Percentiles rank a stretch among this genome's conserved stretches.
phyloP scores from a whole-genome alignment of 768 basidiomycete genomes.

The Lentinula boryana region DNA sequence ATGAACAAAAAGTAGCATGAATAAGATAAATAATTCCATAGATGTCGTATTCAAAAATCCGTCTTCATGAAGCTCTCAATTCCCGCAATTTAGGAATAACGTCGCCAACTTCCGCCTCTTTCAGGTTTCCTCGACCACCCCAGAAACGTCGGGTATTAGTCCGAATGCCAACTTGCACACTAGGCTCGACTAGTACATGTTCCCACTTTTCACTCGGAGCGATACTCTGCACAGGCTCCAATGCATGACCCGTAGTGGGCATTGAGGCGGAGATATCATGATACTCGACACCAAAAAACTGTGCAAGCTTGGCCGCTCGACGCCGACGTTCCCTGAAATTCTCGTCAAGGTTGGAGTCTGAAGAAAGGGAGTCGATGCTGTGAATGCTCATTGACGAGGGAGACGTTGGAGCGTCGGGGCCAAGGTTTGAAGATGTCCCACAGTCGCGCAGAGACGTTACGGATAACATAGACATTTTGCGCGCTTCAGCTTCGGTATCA shows the following conservation, averaged over 20 bases:
- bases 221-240: too few relatives aligned
- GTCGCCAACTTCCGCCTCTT: conserved; percentile 32
- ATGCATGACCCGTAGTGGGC: neutral
- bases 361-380: neutral
- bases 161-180: conserved; percentile 31
- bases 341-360: conserved; percentile 1
- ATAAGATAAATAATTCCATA: neutral
- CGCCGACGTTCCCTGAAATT: conserved; percentile 28
- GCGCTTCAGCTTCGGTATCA: neutral
- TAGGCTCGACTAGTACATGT: neutral
- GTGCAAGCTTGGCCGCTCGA: conserved; percentile 48
- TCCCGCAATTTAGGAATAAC: conserved; percentile 38
- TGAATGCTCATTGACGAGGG: neutral
- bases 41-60: neutral
- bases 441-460: neutral
- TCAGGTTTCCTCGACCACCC: conserved; percentile 24
- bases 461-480: neutral
- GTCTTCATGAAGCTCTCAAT: conserved; percentile 26
- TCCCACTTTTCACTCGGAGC: neutral
- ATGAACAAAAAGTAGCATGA: neutral
- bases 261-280: conserved; percentile 32
- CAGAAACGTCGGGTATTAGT: conserved; percentile 35
- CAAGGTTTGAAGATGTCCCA: neutral
- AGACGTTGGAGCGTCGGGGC: neutral
- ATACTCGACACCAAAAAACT: conserved; percentile 52